Percentiles rank a stretch among this genome's conserved stretches.
phyloP scores from a whole-genome alignment of 495 filamentous ascomycete genomes.

The Penicillium pancosmium region DNA sequence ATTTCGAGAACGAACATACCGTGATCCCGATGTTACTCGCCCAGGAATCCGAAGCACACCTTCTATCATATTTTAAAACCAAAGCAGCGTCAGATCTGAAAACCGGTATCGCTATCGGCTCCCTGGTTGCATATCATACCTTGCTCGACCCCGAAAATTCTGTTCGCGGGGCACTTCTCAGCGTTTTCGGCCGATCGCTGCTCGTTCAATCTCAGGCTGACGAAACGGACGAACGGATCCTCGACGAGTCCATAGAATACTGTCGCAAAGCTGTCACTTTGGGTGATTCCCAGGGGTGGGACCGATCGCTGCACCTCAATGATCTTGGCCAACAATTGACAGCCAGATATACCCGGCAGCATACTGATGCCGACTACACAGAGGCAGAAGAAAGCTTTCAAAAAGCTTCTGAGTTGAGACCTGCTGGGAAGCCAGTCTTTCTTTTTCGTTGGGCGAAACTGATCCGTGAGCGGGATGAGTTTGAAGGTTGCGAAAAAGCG shows the following conservation, averaged over 20 bases:
- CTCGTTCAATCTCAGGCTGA: background rate
- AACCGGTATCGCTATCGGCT: slow-evolving; percentile 3
- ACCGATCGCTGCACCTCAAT: slow-evolving; percentile 6
- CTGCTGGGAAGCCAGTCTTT: slow-evolving; percentile 7
- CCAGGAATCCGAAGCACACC: background rate
- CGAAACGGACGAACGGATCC: background rate
- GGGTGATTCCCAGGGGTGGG: background rate
- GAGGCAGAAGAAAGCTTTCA: slow-evolving; percentile 8
- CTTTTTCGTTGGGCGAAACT: slow-evolving; percentile 10
- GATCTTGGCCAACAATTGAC: slow-evolving; percentile 7
- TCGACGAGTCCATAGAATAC: slow-evolving; percentile 13
- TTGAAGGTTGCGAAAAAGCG: background rate
- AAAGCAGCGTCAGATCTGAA: background rate
- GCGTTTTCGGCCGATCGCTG: slow-evolving; percentile 7
- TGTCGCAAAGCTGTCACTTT: slow-evolving; percentile 11
- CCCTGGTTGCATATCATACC: slow-evolving; percentile 9
- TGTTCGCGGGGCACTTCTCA: slow-evolving; percentile 6
- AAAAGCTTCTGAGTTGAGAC: background rate
- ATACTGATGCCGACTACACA: background rate
- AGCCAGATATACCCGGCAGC: background rate
- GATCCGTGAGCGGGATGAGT: slow-evolving; percentile 5
- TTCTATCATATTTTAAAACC: background rate
- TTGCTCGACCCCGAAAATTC: background rate
- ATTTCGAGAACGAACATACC: background rate
- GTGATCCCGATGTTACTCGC: background rate